These are phyloP conservation scores for Phytophthora quininea DNA, from an alignment of 352 stramenopile species.

Conservation along the genomic window DNA sequence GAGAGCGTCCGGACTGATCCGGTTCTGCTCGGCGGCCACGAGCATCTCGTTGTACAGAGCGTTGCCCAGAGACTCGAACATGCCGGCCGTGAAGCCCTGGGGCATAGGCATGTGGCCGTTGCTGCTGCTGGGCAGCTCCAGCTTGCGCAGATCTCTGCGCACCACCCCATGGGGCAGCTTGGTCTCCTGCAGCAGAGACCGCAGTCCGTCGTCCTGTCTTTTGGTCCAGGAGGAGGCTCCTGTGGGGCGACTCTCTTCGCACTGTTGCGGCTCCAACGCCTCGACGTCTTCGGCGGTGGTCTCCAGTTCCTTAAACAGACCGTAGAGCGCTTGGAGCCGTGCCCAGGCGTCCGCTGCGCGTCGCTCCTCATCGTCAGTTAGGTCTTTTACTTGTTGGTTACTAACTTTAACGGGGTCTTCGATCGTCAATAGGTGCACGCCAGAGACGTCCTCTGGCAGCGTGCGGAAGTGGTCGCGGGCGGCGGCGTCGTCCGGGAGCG, in stretches of 20 bases:
- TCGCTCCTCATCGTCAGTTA: slow-evolving; percentile 9
- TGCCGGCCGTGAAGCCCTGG: slow-evolving; percentile 71
- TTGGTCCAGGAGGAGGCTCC: background rate
- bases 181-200: slow-evolving; percentile 49
- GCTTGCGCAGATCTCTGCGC: slow-evolving; percentile 57
- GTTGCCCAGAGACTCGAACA: slow-evolving; percentile 74
- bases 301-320: slow-evolving; percentile 53
- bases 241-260: too few species aligned
- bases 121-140: slow-evolving; percentile 32
- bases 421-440: slow-evolving; percentile 25
- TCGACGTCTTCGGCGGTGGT: slow-evolving; percentile 22
- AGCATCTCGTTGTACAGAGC: slow-evolving; percentile 76
- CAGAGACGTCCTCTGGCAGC: slow-evolving; percentile 34
- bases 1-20: slow-evolving; percentile 56
- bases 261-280: slow-evolving; percentile 7
- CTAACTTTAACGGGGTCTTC: slow-evolving; percentile 4
- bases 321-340: slow-evolving; percentile 64
- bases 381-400: background rate
- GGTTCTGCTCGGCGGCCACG: slow-evolving; percentile 43
- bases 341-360: slow-evolving; percentile 60
- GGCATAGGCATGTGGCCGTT: slow-evolving; percentile 44
- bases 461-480: slow-evolving; percentile 37
- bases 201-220: slow-evolving; percentile 51
- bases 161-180: slow-evolving; percentile 46
- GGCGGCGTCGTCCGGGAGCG: slow-evolving; percentile 32